phyloP scores from a whole-genome alignment of 1,139 yeast genomes.

The Geotrichum restrictum region DNA sequence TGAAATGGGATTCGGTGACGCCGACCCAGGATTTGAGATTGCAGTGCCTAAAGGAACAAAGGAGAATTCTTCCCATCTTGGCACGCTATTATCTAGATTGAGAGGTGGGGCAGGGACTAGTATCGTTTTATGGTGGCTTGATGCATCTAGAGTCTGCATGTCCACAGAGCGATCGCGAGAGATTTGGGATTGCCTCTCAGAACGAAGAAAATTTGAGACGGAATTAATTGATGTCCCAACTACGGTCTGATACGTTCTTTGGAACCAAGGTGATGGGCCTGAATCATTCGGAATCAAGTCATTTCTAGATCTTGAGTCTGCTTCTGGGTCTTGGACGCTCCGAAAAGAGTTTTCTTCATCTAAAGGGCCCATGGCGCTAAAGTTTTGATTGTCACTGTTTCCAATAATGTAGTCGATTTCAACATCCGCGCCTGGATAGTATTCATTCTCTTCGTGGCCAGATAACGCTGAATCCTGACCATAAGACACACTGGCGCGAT shows the following conservation, averaged over 20 bases:
- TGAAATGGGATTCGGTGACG: neutral
- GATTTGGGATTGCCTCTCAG: neutral
- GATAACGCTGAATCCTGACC: no score
- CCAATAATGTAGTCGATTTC: slow-evolving; percentile 16
- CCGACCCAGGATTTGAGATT: neutral
- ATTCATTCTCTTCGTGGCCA: neutral
- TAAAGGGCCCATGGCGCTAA: neutral
- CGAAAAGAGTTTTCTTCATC: neutral
- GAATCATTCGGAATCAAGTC: neutral
- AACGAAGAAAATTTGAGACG: neutral
- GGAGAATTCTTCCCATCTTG: neutral
- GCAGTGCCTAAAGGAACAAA: neutral
- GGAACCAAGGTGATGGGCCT: neutral
- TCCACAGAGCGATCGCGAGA: neutral
- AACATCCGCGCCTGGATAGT: slow-evolving; percentile 5
- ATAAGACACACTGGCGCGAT: no score
- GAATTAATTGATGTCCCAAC: neutral
- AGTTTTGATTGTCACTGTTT: neutral
- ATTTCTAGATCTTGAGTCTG: neutral
- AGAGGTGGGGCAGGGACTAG: neutral
- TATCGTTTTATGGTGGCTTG: neutral
- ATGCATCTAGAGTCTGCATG: neutral
- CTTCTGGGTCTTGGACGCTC: neutral
- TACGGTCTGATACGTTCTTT: neutral
- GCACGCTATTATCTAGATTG: neutral